Evolutionary conservation across 1,284 basidiomycete species (phyloP).

Genomic region (Rhodotorula sp.): DNA sequence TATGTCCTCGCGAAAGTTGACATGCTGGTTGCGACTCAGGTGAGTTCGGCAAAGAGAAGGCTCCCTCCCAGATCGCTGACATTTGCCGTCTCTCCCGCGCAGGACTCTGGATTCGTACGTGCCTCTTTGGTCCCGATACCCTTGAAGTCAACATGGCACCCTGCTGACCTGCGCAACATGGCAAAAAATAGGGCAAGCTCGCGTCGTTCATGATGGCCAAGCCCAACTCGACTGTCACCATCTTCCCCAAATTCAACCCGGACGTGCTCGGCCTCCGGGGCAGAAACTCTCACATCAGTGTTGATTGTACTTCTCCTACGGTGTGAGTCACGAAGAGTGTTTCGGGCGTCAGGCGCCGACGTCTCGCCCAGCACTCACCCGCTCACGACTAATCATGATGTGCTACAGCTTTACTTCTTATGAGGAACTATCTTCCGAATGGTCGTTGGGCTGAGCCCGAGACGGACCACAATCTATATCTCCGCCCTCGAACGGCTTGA

Average conservation of each 20-base stretch:
- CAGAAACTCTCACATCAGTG: constrained; percentile 23
- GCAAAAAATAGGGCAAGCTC: constrained; percentile 23
- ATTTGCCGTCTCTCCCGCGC: not conserved
- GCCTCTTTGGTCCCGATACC: not conserved
- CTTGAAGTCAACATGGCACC: no score
- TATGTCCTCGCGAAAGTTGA: constrained; percentile 29
- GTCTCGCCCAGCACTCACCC: not conserved
- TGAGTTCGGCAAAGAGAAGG: not conserved
- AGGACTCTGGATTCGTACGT: constrained; percentile 26
- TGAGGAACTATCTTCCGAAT: constrained; percentile 14
- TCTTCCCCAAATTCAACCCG: constrained; percentile 31
- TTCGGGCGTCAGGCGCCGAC: not conserved
- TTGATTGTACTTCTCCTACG: constrained; percentile 28
- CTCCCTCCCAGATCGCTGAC: no score
- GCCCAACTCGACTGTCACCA: constrained; percentile 28
- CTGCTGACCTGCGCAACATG: not conserved
- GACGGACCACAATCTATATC: not conserved
- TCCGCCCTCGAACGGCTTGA: no score
- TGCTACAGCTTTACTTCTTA: constrained; percentile 18
- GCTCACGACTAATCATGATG: not conserved
- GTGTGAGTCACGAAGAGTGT: constrained; percentile 13
- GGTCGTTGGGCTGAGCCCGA: constrained; percentile 10
- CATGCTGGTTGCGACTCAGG: constrained; percentile 32
- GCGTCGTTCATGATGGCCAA: constrained; percentile 29
- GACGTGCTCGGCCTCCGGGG: constrained; percentile 23